Base-by-base conservation (phyloP, 495 filamentous ascomycete species). In the Penicillium canescens region DNA sequence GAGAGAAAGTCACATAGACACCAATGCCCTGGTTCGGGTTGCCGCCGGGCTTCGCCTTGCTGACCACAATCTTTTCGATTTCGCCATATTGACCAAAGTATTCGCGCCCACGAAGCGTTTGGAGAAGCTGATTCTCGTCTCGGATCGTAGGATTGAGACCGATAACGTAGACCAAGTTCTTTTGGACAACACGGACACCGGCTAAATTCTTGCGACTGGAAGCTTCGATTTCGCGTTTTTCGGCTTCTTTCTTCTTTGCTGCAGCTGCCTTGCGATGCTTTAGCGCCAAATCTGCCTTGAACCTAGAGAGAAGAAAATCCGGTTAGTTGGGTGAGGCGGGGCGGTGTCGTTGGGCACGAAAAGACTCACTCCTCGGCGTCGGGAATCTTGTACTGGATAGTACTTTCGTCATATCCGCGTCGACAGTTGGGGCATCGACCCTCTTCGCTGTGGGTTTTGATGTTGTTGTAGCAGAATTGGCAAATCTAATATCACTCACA, bases 61-160 rank as follows among this genome's bases (percentile, higher is more conserved):
- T 97, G 50, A 99, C 96, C 40, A 96, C 96, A 36, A 99, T 98
- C 65, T 99, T 99, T 59, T 94, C 85, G 57, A 99, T 99, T 65
- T 94, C 93, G 57, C 95, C 95, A 67, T 99, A 99, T 66, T 98
- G 95, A 4, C 95, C 95, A 64, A 99, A 99, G 67, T 97, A 99
- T 56, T 96, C 86, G 41, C 81, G 79, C 39, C 90, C 90, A 42
- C 95, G 86, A 16, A 99, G 78, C 0, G 91, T 96, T 65, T 88
- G 85, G 46, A 96, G 78, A 8, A 98, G 80, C 54, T 75, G 74
- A 55, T 91, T 90, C 64, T 97, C 92, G 68, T 98, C 95, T 34
- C 86, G 86, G 62, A 92, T 92, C 42, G 86, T 89, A 18, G 94
- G 94, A 50, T 87, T 95, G 34, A 99, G 77, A 24, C 94, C 95